Conservation (phyloP, 164 flowering plant species). For the Nymphaea thermarum region DNA sequence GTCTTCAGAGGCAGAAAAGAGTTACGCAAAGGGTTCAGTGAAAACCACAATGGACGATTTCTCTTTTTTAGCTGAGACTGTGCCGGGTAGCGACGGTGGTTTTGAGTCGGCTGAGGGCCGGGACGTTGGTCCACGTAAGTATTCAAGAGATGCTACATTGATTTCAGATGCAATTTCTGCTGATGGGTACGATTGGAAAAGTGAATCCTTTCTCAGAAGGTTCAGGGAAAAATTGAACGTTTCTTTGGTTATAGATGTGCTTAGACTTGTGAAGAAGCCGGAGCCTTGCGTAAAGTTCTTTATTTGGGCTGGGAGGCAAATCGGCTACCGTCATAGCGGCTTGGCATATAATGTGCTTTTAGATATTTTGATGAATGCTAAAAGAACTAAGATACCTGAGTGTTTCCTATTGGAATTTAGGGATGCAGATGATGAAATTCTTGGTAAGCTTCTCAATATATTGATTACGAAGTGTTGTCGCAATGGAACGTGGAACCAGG, state of each 20-base stretch:
- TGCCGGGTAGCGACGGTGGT: conserved; percentile 6
- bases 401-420: conserved; percentile 44
- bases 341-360: conserved; percentile 54
- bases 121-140: conserved; percentile 17
- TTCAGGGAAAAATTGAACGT: conserved; percentile 50
- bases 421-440: conserved; percentile 51
- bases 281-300: conserved; percentile 62
- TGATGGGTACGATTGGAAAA: conserved; percentile 27
- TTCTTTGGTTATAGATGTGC: conserved; percentile 50
- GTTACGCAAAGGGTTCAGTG: conserved; percentile 4
- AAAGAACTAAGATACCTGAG: conserved; percentile 28
- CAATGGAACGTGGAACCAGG: conserved; percentile 66
- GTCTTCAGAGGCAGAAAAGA: conserved; percentile 1
- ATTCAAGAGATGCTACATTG: conserved; percentile 29
- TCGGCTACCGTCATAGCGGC: conserved; percentile 57
- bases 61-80: conserved; percentile 26
- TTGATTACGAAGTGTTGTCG: conserved; percentile 56
- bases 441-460: conserved; percentile 62
- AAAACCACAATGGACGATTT: conserved; percentile 23
- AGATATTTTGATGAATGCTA: conserved; percentile 28
- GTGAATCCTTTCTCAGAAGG: conserved; percentile 49
- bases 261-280: conserved; percentile 33
- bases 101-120: background rate
- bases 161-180: conserved; percentile 26
- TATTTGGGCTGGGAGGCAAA: conserved; percentile 83